A percentile compares a stretch with the other conserved stretches of the same genome.
These are phyloP conservation scores for Cryptomeria japonica DNA, from an alignment of 75 land plant species.

Conservation along the genomic window DNA sequence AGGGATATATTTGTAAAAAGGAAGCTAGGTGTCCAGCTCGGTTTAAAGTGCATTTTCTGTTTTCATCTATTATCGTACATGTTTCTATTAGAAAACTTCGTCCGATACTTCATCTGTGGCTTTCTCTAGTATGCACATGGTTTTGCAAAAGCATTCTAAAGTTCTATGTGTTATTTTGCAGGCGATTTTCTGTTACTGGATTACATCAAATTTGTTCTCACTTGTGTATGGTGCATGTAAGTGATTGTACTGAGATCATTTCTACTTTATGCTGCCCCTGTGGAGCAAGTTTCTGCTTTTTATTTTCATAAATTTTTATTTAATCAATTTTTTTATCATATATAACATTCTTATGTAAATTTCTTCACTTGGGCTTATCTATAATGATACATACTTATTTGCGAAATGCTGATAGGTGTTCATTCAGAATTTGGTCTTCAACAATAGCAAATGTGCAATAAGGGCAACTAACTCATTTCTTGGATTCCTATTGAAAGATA, in stretches of 20 bases:
- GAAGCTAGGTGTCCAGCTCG: background rate
- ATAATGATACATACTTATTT: background rate
- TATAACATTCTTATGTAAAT: background rate
- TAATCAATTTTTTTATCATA: background rate
- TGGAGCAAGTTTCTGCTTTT: background rate
- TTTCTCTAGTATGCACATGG: background rate
- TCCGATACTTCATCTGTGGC: background rate
- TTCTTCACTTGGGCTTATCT: background rate
- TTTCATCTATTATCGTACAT: background rate
- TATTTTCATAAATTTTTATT: background rate
- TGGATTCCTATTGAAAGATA: background rate
- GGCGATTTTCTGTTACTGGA: constrained; percentile 87
- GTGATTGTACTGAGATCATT: constrained; percentile 6
- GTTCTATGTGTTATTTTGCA: constrained; percentile 21
- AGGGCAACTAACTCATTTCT: background rate
- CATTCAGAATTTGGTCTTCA: background rate
- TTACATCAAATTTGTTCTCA: constrained; percentile 76
- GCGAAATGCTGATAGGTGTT: background rate
- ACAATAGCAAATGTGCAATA: background rate
- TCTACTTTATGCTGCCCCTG: background rate
- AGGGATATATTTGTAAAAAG: background rate
- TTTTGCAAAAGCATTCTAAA: background rate
- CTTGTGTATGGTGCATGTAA: constrained; percentile 54
- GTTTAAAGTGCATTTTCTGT: background rate
- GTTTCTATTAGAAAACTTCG: background rate